A percentile compares a stretch with the other conserved stretches of the same genome.
Evolutionary conservation across 208 protist species (phyloP).

Genomic region (Crithidia bombi): DNA sequence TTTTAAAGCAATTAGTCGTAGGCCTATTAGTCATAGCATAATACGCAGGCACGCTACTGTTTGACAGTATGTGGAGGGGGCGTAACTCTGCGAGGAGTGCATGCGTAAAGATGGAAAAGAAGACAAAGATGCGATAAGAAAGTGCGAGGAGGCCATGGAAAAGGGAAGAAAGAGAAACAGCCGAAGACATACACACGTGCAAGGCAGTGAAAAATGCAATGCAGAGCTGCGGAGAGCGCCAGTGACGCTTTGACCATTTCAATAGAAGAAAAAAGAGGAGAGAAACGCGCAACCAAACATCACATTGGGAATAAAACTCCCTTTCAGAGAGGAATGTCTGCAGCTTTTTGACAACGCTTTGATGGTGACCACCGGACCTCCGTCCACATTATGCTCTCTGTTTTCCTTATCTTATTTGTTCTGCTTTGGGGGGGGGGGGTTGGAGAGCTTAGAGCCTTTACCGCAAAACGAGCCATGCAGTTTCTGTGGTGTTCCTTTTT

Average conservation of each 20-base stretch:
- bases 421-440: too few relatives aligned
- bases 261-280: too few relatives aligned
- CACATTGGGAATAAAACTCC: too few relatives aligned
- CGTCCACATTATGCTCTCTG: neutral
- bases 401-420: neutral
- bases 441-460: too few relatives aligned
- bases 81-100: too few relatives aligned
- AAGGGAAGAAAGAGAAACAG: neutral
- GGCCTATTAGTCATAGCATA: constrained; percentile 4
- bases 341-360: too few relatives aligned
- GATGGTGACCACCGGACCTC: too few relatives aligned
- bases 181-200: too few relatives aligned
- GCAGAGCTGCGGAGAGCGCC: too few relatives aligned
- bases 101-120: neutral
- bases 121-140: neutral
- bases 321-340: too few relatives aligned
- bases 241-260: too few relatives aligned
- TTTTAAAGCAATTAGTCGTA: neutral
- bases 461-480: neutral
- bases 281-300: neutral
- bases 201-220: too few relatives aligned
- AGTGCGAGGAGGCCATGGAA: neutral
- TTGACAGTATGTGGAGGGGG: neutral
- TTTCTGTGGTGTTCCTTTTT: neutral
- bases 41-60: neutral